Base-by-base conservation (phyloP, 495 filamentous ascomycete species). In the Lindgomyces ingoldianus region DNA sequence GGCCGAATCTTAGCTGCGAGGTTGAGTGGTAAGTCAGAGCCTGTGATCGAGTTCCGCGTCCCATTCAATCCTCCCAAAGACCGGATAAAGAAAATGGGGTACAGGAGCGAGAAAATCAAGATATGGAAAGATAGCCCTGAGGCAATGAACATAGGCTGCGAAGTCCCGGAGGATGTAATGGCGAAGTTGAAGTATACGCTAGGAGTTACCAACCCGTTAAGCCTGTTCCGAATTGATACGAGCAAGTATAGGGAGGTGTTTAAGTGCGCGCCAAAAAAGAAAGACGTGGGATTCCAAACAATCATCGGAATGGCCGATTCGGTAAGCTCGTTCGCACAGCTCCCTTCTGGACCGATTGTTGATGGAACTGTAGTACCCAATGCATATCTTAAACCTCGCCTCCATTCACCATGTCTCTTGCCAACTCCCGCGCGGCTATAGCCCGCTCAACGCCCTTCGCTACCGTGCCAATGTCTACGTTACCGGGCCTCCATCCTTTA, bases 391-490 rank as follows among this genome's bases (percentile, higher is more conserved):
- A 33, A 93, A 85, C 63, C 77, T 96, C 10, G 79, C 86, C 44
- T 92, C 87, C 65, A 80, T 95, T 25, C 83, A 83, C 6, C 85
- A 91, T 57, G 74, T 87, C 8, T 83, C 69, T 33, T 67, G 64
- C 3, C 27, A 67, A 2, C 60, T 76, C 0, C 70, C 72, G 0
- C 21, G 33, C 14, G 54, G 55, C 6, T 52, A 59, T 14, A 78
- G 44, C 55, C 61, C 1, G 70, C 79, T 96, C 12, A 87, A 86
- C 42, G 83, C 87, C 2, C 70, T 81, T 1, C 85, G 91, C 3
- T 96, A 96, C 75, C 85, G 93, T 36, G 84, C 93, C 9, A 98
- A 96, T 68, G 85, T 98, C 49, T 86, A 94, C 61, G 73, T 90
- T 61, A 81, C 81, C 25, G 89, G 89, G 0, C 84, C 85, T 0